A percentile compares a stretch with the other conserved stretches of the same genome.
phyloP scores from a whole-genome alignment of 2,329 filamentous ascomycete species.

The Stagonosporopsis vannaccii region DNA sequence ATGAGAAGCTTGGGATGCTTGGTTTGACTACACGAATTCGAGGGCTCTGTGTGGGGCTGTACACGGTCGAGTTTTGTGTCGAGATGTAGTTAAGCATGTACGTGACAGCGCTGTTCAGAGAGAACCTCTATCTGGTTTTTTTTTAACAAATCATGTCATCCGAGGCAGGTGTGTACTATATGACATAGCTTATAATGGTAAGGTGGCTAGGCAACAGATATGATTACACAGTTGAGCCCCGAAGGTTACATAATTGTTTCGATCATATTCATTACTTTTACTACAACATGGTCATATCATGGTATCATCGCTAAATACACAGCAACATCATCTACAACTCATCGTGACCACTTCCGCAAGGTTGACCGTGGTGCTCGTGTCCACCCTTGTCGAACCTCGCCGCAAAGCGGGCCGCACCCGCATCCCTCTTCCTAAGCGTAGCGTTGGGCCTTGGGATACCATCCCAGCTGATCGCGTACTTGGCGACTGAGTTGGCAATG shows the following conservation, averaged over 20 bases:
- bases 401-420: constrained; percentile 32
- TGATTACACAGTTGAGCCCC: neutral
- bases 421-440: constrained; percentile 40
- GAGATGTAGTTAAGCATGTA: no score
- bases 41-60: no score
- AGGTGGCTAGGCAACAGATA: neutral
- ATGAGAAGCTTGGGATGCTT: constrained; percentile 1
- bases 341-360: constrained; percentile 33
- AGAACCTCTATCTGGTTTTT: no score
- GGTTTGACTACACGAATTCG: neutral
- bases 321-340: constrained; percentile 17
- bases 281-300: constrained; percentile 15
- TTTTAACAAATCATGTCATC: no score
- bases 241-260: neutral
- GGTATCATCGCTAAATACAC: constrained; percentile 16
- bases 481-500: constrained; percentile 50
- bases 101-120: no score
- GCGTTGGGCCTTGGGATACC: constrained; percentile 43
- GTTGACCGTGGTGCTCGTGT: constrained; percentile 37
- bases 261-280: neutral
- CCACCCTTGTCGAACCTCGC: constrained; percentile 36
- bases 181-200: neutral
- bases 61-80: no score
- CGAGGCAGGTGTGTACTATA: neutral
- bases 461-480: constrained; percentile 48